Conservation (phyloP, 352 stramenopile species). For the Phytopythium montanum region DNA sequence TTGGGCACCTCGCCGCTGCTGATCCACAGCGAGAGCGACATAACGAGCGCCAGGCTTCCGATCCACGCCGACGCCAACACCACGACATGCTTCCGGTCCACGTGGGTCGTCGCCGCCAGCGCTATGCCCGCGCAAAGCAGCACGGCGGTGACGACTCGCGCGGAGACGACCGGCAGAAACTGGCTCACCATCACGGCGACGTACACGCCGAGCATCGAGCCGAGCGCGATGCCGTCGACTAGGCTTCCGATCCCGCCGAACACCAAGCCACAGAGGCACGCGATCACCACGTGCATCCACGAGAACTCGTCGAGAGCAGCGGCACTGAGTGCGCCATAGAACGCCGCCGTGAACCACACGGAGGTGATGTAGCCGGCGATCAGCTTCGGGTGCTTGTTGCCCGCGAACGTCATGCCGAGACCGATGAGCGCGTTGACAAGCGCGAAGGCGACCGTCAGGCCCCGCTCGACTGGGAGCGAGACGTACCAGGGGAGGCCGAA, state of each 20-base stretch:
- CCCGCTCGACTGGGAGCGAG: slow-evolving; percentile 47
- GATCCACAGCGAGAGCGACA: slow-evolving; percentile 76
- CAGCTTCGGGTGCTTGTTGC: slow-evolving; percentile 45
- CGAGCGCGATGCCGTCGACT: slow-evolving; percentile 50
- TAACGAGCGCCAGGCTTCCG: slow-evolving; percentile 56
- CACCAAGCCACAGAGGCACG: slow-evolving; percentile 64
- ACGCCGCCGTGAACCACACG: slow-evolving; percentile 55
- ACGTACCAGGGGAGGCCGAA: slow-evolving; percentile 86
- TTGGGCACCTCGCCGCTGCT: slow-evolving; percentile 48
- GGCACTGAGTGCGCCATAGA: slow-evolving; percentile 68
- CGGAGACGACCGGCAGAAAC: slow-evolving; percentile 61
- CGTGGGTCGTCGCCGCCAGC: slow-evolving; percentile 28
- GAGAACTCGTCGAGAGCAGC: slow-evolving; percentile 36
- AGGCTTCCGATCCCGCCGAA: slow-evolving; percentile 68
- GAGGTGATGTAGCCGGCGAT: slow-evolving; percentile 51
- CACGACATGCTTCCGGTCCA: slow-evolving; percentile 56
- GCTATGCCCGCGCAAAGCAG: slow-evolving; percentile 40
- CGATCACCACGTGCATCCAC: slow-evolving; percentile 72
- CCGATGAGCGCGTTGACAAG: slow-evolving; percentile 52
- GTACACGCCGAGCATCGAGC: slow-evolving; percentile 67
- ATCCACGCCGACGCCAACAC: slow-evolving; percentile 66
- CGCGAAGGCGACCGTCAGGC: slow-evolving; percentile 46
- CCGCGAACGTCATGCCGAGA: slow-evolving; percentile 56
- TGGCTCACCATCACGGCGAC: slow-evolving; percentile 52
- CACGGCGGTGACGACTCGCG: slow-evolving; percentile 48